Evolutionary conservation across 2,329 filamentous ascomycete genomes (phyloP), one percentile per base, ranked within the genome.

Genomic region (Simplicillium aogashimaense): DNA sequence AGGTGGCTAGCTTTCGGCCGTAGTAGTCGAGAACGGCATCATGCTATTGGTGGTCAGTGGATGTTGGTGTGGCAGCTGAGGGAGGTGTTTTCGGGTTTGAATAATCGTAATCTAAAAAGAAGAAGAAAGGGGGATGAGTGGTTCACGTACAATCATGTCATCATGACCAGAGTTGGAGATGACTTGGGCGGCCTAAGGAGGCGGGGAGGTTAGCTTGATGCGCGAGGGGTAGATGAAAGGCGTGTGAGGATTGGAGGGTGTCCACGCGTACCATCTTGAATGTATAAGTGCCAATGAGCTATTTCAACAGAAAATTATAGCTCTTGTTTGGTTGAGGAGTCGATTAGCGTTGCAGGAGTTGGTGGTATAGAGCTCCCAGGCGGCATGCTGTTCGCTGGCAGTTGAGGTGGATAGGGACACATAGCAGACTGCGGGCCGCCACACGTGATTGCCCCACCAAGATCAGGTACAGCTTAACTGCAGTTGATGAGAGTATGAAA

Each of bases 11-110:
- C 58, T 90, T 84, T 51, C 92, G 82, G 57, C 92, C 92, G 65
- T 97, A 98, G 72, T 97, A 98, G 64, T 98, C 92, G 58, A 98
- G 82, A 50, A 94, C 90, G 49, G 92, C 92, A 76, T 98, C 92
- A 65, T 98, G 92, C 90, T 87, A 29, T 40, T 37, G 43, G 5
- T 25, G 20, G 43, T 50, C 50, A 41, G 50, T 47, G 35, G 29
- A 33, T 47, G 46, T 50, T 47, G 40, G 43, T 36, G 37, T 37
- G 29, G 37, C 20, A 41, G 31, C 16, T 40, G 33, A 38, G 39
- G 38, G 15, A 28, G 38, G 18, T 30, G 33, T 28, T 43, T 39
- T 28, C 43, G 25, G 35, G 18, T 39, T 30, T 38, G 18, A 18
- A 35, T 36, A 16, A 36, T 37, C 12, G 29, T 14, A 17, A 41